Conservation (phyloP, 441 rosid species). For the Corymbia calophylla region DNA sequence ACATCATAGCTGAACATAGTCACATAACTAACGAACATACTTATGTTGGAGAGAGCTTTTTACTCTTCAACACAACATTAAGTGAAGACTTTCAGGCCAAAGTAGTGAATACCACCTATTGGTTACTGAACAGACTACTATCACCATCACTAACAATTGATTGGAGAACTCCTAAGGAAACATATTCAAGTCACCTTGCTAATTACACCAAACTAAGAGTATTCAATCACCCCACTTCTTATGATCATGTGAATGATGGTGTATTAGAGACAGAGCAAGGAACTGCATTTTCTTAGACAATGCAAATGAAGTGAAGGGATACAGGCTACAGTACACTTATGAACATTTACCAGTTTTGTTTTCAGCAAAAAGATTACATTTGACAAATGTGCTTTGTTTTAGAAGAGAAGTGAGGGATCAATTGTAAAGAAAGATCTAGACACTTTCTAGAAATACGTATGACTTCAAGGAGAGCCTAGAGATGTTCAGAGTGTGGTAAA, state of each 20-base stretch:
- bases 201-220: neutral
- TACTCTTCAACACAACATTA: neutral
- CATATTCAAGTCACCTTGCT: neutral
- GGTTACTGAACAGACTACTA: neutral
- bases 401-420: neutral
- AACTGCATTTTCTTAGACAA: neutral
- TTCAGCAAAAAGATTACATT: neutral
- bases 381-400: neutral
- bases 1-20: neutral
- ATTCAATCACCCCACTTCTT: neutral
- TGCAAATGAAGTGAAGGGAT: neutral
- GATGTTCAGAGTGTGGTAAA: neutral
- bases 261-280: neutral
- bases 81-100: neutral
- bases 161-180: neutral
- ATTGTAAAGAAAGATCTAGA: neutral
- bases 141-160: neutral
- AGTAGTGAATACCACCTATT: neutral
- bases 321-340: neutral
- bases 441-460: neutral
- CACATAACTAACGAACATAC: neutral
- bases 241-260: neutral
- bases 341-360: neutral
- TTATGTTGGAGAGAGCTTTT: neutral
- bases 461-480: neutral